phyloP scores from a whole-genome alignment of 768 basidiomycete species.

The Exsudoporus frostii region DNA sequence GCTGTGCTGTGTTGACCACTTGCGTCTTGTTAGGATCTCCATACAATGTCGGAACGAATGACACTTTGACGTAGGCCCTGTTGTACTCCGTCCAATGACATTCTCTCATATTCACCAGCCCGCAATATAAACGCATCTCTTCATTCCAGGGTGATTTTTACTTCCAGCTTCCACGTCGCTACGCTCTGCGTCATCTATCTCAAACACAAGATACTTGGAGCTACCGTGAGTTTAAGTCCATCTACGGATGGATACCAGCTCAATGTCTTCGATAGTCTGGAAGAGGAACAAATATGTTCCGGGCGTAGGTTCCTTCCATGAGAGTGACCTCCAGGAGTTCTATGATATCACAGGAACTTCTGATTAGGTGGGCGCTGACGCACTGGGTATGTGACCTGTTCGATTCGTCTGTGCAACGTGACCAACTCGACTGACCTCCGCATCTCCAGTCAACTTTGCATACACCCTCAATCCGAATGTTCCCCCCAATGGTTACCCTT shows the following conservation, averaged over 20 bases:
- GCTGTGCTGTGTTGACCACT: too few relatives aligned
- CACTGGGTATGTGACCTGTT: conserved; percentile 2
- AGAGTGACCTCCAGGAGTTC: conserved; percentile 16
- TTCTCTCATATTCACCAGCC: neutral
- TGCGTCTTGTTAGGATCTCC: too few relatives aligned
- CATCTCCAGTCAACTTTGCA: conserved; percentile 7
- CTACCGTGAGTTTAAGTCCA: neutral
- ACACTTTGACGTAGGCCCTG: conserved; percentile 6
- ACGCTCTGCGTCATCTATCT: conserved; percentile 2
- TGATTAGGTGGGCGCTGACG: conserved; percentile 15
- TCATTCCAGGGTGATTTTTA: too few relatives aligned
- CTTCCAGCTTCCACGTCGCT: conserved; percentile 10
- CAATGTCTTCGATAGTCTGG: conserved; percentile 1
- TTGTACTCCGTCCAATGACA: too few relatives aligned
- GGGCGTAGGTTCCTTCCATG: conserved; percentile 15
- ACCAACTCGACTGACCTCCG: neutral
- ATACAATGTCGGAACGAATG: conserved; percentile 17
- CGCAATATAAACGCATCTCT: too few relatives aligned
- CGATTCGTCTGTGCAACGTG: neutral
- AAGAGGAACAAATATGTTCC: conserved; percentile 15
- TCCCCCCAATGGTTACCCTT: too few relatives aligned
- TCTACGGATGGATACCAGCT: too few relatives aligned
- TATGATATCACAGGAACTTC: conserved; percentile 3
- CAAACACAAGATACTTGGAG: conserved; percentile 13
- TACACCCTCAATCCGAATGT: too few relatives aligned